Conservation (phyloP, 169 alveolate genomes). For the Eimeria tenella region DNA sequence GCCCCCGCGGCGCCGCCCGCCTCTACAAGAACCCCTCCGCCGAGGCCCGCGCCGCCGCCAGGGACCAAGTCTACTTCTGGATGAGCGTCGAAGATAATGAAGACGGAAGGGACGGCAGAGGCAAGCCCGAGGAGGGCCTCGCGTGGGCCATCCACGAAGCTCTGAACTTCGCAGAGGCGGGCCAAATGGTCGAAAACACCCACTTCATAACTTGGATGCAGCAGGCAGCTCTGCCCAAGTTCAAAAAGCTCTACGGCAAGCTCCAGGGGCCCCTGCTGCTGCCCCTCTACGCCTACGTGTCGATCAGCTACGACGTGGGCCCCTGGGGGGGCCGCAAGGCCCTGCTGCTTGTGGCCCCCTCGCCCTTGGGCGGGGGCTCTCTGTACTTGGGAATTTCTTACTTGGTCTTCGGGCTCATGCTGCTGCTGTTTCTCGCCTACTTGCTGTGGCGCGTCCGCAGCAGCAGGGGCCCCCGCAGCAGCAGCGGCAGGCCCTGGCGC, state of each 20-base stretch:
- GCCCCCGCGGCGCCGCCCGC: no score
- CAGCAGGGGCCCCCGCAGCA: not conserved
- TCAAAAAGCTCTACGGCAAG: slow-evolving; percentile 74
- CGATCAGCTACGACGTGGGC: slow-evolving; percentile 23
- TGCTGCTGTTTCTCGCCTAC: slow-evolving; percentile 19
- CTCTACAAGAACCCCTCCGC: slow-evolving; percentile 56
- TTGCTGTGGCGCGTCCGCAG: slow-evolving; percentile 9
- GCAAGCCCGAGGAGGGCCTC: slow-evolving; percentile 31
- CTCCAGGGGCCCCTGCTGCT: slow-evolving; percentile 69
- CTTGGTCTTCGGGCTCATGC: slow-evolving; percentile 45
- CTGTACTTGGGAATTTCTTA: slow-evolving; percentile 33
- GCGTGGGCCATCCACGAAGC: slow-evolving; percentile 38
- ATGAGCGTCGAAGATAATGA: slow-evolving; percentile 65
- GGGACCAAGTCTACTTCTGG: slow-evolving; percentile 75
- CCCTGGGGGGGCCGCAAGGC: slow-evolving; percentile 73
- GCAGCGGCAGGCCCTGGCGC: no score
- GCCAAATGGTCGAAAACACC: slow-evolving; percentile 63
- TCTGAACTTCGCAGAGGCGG: slow-evolving; percentile 72
- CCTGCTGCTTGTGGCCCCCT: slow-evolving; percentile 32
- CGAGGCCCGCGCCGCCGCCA: not conserved
- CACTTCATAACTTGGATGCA: slow-evolving; percentile 77
- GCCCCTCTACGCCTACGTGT: slow-evolving; percentile 57
- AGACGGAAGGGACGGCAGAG: not conserved
- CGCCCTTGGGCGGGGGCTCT: slow-evolving; percentile 45
- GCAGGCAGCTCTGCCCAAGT: slow-evolving; percentile 38